Evolutionary conservation across 768 basidiomycete genomes (phyloP).

Genomic region (Lyophyllum atratum): DNA sequence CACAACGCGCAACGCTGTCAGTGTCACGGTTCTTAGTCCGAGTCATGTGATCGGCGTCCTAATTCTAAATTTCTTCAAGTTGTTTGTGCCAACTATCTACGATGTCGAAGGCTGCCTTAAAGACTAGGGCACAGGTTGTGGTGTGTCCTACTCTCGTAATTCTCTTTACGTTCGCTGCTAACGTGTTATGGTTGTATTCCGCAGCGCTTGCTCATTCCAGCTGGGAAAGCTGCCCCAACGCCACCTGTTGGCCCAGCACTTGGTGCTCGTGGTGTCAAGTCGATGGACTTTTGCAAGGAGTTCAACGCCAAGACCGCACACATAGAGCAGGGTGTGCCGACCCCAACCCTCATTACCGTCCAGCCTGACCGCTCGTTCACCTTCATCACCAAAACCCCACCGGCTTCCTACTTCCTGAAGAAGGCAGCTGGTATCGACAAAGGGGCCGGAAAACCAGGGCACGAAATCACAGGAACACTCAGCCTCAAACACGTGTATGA

Average conservation of each 20-base stretch:
- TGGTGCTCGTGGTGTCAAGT: conserved; percentile 97
- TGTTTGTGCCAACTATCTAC: conserved; percentile 10
- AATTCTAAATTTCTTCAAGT: background rate
- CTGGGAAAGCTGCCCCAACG: conserved; percentile 93
- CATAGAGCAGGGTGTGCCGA: conserved; percentile 81
- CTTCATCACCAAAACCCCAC: conserved; percentile 91
- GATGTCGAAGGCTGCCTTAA: conserved; percentile 71
- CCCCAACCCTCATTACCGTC: conserved; percentile 91
- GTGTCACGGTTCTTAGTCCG: background rate
- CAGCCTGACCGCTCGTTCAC: conserved; percentile 95
- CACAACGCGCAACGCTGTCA: background rate
- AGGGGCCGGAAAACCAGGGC: conserved; percentile 81
- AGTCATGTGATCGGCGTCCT: conserved; percentile 7
- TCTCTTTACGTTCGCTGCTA: background rate
- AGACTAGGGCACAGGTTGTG: conserved; percentile 73
- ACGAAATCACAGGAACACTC: conserved; percentile 78
- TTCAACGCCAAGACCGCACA: conserved; percentile 98
- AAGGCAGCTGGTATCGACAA: conserved; percentile 88
- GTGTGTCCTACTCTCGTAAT: conserved; percentile 44
- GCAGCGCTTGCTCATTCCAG: conserved; percentile 84
- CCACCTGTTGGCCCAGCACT: conserved; percentile 97
- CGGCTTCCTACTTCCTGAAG: conserved; percentile 88
- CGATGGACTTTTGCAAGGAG: conserved; percentile 99
- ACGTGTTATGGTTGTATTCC: conserved; percentile 14
- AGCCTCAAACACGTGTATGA: conserved; percentile 98